Base-by-base conservation (phyloP, 495 filamentous ascomycete species). In the Lepidopterella palustris region DNA sequence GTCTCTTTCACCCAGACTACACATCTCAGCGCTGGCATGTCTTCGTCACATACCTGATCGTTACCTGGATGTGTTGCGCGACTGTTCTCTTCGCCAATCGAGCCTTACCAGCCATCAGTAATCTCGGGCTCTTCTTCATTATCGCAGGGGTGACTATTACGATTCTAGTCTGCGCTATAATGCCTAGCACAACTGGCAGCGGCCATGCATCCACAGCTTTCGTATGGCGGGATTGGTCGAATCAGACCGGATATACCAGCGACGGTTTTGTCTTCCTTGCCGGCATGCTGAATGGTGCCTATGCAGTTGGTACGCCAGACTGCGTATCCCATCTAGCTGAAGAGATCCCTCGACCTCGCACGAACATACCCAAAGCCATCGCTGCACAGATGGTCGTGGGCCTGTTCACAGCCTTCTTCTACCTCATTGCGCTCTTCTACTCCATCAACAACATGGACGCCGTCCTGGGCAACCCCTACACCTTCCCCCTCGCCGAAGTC, bases 201-300 rank as follows among this genome's bases (percentile, higher is more conserved):
- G 68, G 70, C 1, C 58, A 74, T 40, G 71, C 71, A 8, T 70
- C 57, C 0, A 68, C 32, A 27, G 23, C 40, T 13, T 71, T 72
- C 45, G 72, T 75, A 18, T 75, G 69, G 69, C 58, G 57, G n/a
- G 65, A 73, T 31, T 75, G 70, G 63, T 23, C 66, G 52, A 80
- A 79, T 13, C 89, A 89, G 55, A 87, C 85, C 4, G 85, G 85
- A 0, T 92, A 86, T 75, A 74, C 74, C 25, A 80, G 77, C 51
- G 74, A 83, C 55, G 90, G 88, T 4, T 82, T 96, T 18, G 88
- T 85, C 11, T 96, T 96, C 63, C 72, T 92, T 13, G 73, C 84
- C 2, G 90, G 90, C 1, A 88, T 93, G 68, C 78, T 96, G 23
- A 95, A 96, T 65, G 90, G 89, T 20, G 88, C 90, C 9, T 96